phyloP scores from a whole-genome alignment of 106 monocot species.

The Acanthochlamys bracteata region DNA sequence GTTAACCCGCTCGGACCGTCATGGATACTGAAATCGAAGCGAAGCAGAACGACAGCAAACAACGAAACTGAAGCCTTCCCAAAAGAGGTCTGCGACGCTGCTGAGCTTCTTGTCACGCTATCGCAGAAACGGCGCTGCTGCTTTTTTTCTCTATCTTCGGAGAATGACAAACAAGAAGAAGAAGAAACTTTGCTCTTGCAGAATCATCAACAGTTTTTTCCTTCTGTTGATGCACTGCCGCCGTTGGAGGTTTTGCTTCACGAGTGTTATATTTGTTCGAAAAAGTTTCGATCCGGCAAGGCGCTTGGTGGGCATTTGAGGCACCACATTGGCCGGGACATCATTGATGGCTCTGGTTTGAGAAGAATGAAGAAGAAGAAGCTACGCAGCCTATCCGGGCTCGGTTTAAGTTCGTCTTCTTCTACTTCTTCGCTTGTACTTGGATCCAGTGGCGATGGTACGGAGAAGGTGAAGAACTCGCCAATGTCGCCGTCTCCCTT shows the following conservation, averaged over 20 bases:
- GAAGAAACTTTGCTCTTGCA: no score
- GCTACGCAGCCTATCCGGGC: neutral
- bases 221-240: no score
- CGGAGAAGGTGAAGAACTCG: neutral
- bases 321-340: neutral
- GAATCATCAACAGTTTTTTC: no score
- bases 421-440: neutral
- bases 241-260: neutral
- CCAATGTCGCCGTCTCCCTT: neutral
- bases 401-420: neutral
- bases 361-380: neutral
- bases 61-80: no score
- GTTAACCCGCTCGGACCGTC: neutral
- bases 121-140: no score
- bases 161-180: no score
- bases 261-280: neutral
- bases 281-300: neutral
- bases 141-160: no score
- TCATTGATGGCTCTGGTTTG: neutral
- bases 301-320: constrained; percentile 4
- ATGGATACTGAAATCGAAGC: neutral
- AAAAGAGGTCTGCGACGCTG: no score
- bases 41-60: neutral
- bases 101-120: no score
- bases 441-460: neutral